A percentile compares a stretch with the other conserved stretches of the same genome.
These are phyloP conservation scores for Ceratocystis huliohia DNA, from an alignment of 2,329 filamentous ascomycete genomes.

Conservation along the genomic window DNA sequence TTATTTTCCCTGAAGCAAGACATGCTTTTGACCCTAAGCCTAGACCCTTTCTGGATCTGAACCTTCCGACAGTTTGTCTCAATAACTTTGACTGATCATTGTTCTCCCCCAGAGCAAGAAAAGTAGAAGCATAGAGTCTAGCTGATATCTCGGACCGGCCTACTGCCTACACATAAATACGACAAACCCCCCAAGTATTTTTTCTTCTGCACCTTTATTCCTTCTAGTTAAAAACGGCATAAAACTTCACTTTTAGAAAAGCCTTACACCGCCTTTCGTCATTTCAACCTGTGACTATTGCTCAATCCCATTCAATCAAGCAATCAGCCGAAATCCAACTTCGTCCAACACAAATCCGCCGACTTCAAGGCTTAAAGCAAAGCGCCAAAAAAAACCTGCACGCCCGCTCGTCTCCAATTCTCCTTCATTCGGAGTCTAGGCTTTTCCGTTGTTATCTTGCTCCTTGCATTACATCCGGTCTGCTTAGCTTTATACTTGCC, in stretches of 20 bases:
- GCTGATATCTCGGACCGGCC: not conserved
- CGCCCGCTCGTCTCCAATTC: slow-evolving; percentile 6
- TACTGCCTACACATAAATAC: not conserved
- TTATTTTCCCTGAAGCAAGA: not conserved
- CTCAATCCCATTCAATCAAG: no score
- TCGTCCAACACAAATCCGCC: not conserved
- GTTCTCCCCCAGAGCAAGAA: not conserved
- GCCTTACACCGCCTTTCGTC: no score
- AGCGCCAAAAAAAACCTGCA: not conserved
- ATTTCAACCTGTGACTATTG: no score
- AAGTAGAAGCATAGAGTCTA: not conserved
- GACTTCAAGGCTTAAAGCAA: not conserved
- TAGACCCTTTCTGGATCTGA: slow-evolving; percentile 3
- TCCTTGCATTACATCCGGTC: not conserved
- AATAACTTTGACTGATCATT: slow-evolving; percentile 4
- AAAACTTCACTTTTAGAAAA: no score
- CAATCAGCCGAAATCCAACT: no score
- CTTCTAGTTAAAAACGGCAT: not conserved
- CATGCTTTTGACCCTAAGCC: slow-evolving; percentile 12
- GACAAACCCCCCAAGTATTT: not conserved
- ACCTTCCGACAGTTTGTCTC: not conserved
- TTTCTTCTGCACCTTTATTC: not conserved
- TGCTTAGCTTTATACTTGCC: not conserved
- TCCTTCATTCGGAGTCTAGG: not conserved
- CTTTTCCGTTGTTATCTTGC: not conserved